These are phyloP conservation scores for Lipomyces japonicus DNA, from an alignment of 805 yeast genomes.

Conservation along the genomic window DNA sequence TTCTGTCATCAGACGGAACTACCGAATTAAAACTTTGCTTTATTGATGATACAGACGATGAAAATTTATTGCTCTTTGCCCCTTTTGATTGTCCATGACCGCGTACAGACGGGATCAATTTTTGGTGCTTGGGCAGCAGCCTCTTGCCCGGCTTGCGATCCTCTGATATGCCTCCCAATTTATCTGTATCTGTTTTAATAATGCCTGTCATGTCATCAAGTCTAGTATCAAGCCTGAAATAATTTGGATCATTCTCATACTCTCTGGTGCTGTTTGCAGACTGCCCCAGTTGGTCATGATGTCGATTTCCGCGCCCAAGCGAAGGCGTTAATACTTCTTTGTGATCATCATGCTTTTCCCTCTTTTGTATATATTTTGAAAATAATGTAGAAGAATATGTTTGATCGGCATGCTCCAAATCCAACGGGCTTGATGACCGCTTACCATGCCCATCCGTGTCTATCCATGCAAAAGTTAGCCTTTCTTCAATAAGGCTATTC, in stretches of 20 bases:
- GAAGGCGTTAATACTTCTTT: not conserved
- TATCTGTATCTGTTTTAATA: constrained; percentile 34
- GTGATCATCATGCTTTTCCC: not conserved
- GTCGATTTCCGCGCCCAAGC: not conserved
- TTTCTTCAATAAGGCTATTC: no score
- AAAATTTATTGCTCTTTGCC: not conserved
- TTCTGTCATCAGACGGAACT: constrained; percentile 2
- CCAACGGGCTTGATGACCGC: not conserved
- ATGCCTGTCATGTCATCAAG: constrained; percentile 52
- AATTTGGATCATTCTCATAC: constrained; percentile 3
- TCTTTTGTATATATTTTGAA: constrained; percentile 2
- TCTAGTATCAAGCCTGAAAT: constrained; percentile 44
- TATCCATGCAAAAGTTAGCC: no score
- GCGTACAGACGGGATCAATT: not conserved
- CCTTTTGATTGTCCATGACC: not conserved
- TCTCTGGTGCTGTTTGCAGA: not conserved
- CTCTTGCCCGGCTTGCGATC: constrained; percentile 20
- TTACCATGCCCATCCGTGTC: no score
- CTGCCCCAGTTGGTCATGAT: not conserved
- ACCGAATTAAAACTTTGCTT: not conserved
- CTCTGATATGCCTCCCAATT: not conserved
- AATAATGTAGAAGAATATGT: constrained; percentile 1
- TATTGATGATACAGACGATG: not conserved
- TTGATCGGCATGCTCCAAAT: not conserved
- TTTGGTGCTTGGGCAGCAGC: constrained; percentile 15